Conservation (phyloP, 306 rosid species). For the Ormosia semicastrata region DNA sequence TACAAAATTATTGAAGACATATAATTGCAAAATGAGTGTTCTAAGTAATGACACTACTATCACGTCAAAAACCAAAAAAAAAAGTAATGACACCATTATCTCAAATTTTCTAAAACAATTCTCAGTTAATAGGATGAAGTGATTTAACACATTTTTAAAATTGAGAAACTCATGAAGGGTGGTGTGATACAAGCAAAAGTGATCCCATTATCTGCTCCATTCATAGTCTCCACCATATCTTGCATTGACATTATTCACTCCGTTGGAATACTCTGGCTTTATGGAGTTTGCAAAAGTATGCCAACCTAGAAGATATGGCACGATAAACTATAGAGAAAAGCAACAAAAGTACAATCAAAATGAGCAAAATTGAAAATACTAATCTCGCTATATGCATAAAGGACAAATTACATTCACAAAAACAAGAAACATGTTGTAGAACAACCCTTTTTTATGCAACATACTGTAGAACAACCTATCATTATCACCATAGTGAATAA, state of each 20-base stretch:
- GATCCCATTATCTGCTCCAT: slow-evolving; percentile 62
- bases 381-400: not conserved
- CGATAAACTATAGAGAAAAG: slow-evolving; percentile 56
- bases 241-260: slow-evolving; percentile 48
- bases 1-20: no score
- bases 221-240: slow-evolving; percentile 78
- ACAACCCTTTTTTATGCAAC: not conserved
- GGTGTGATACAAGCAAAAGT: slow-evolving; percentile 9
- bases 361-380: not conserved
- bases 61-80: no score
- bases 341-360: not conserved
- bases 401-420: not conserved
- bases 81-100: no score
- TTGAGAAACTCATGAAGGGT: not conserved
- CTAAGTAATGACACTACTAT: not conserved
- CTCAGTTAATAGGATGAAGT: slow-evolving; percentile 5
- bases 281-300: slow-evolving; percentile 74
- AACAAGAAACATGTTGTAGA: not conserved
- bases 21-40: not conserved
- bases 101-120: slow-evolving; percentile 24
- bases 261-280: slow-evolving; percentile 53
- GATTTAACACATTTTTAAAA: slow-evolving; percentile 7
- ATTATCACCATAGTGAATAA: no score
- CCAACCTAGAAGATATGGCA: slow-evolving; percentile 89
- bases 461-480: not conserved